Evolutionary conservation across 1,284 basidiomycete species (phyloP), one percentile per base, ranked within the genome.

Genomic region (Puccinia sorghi): DNA sequence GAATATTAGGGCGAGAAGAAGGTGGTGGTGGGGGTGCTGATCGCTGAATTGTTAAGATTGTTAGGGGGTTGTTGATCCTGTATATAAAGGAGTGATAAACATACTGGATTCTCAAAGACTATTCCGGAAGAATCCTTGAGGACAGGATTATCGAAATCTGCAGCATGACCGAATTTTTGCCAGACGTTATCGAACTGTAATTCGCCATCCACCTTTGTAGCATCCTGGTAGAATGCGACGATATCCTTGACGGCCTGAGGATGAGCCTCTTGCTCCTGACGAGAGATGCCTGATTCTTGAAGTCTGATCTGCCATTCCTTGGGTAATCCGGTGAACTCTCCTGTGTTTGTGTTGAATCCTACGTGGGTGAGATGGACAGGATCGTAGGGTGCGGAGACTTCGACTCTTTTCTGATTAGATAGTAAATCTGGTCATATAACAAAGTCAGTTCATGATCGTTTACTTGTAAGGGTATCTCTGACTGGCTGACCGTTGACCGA

Each of bases 341-440:
- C 97, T 0, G 96, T 99, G 80, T 93, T 95, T 46, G 93, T 94
- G 86, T 99, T 97, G 89, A 98, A 99, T 80, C 96, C 97, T 84
- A 99, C 97, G 84, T 99, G 97, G 0, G 96, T 99, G 82, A 99
- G 90, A 86, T 99, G 97, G 54, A 99, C 95, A n/a, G 97, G 97
- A 85, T 99, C 97, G 85, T 97, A 99, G 0, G 88, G 96, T 2
- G 94, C 97, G 82, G 93, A 95, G 86, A 99, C 99, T 86, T 97
- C 94, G 22, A 91, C 91, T 57, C 92, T 89, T 86, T 93, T 94
- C 79, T 89, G 88, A 66, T 88, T 88, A 80, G 89, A 90, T 84
- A 95, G 89, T 81, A 95, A 89, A 82, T 93, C 92, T 87, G 37
- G 6, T 27, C 32, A 32, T 46, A 25, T 50, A 25, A 50, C 25